These are phyloP conservation scores for Gaeumannomyces sp. DNA, from an alignment of 2,329 filamentous ascomycete genomes.

Conservation along the genomic window DNA sequence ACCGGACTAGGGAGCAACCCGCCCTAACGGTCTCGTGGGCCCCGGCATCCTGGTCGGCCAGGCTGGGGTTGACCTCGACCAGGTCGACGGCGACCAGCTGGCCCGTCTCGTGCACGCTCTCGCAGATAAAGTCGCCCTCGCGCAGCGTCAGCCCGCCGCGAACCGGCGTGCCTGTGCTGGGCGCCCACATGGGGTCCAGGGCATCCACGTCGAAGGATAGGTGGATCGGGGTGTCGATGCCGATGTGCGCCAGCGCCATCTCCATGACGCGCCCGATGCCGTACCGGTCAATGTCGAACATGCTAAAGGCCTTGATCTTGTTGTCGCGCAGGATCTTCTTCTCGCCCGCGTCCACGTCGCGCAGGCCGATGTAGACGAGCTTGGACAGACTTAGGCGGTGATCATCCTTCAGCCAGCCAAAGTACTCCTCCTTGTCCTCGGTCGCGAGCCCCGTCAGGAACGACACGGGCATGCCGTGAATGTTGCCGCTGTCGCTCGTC, in stretches of 20 bases:
- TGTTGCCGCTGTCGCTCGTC: constrained; percentile 81
- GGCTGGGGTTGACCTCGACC: constrained; percentile 73
- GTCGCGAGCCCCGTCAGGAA: constrained; percentile 82
- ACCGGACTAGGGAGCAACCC: constrained; percentile 85
- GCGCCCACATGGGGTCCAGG: constrained; percentile 91
- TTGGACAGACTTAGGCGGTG: constrained; percentile 68
- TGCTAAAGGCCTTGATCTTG: constrained; percentile 91
- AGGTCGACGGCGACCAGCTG: constrained; percentile 74
- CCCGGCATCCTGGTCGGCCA: constrained; percentile 53
- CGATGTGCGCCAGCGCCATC: constrained; percentile 96
- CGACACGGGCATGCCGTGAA: constrained; percentile 95
- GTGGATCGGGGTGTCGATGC: constrained; percentile 90
- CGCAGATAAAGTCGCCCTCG: constrained; percentile 96
- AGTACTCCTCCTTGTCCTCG: constrained; percentile 70
- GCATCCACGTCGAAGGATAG: constrained; percentile 97
- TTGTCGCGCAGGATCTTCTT: constrained; percentile 86
- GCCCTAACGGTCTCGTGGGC: constrained; percentile 83
- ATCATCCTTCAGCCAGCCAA: constrained; percentile 81
- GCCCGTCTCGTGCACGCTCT: constrained; percentile 74
- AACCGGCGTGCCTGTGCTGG: constrained; percentile 91
- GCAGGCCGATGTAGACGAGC: constrained; percentile 91
- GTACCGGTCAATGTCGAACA: constrained; percentile 94
- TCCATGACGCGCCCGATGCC: constrained; percentile 96
- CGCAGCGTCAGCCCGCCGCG: constrained; percentile 87
- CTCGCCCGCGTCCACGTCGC: constrained; percentile 90